phyloP scores from a whole-genome alignment of 306 rosid species.

The Cotoneaster glaucophyllus region DNA sequence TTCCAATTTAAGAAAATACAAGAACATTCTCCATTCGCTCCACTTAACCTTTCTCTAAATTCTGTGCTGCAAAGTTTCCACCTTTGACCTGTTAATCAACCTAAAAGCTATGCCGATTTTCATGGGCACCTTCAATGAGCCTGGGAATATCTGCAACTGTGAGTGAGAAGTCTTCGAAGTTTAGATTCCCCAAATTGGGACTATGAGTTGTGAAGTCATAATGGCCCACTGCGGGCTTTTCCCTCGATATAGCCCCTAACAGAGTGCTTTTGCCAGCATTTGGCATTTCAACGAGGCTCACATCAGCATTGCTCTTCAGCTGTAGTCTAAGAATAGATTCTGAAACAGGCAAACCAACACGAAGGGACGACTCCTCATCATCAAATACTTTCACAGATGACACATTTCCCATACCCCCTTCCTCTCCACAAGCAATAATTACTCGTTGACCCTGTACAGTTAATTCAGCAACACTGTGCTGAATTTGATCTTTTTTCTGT shows the following conservation, averaged over 20 bases:
- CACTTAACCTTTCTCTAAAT: no score
- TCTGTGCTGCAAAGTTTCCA: no score
- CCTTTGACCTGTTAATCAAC: no score
- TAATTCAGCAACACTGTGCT: conserved; percentile 63
- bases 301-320: conserved; percentile 92
- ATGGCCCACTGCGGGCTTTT: conserved; percentile 74
- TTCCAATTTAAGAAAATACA: no score
- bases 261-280: conserved; percentile 98
- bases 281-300: conserved; percentile 93
- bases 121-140: conserved; percentile 88
- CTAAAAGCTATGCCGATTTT: no score
- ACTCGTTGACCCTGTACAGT: conserved; percentile 68
- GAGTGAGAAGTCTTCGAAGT: conserved; percentile 73
- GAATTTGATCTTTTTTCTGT: conserved; percentile 38
- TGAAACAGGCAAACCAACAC: conserved; percentile 55
- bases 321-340: conserved; percentile 70
- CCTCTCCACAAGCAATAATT: conserved; percentile 67
- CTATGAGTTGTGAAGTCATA: conserved; percentile 91
- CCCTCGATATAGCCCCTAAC: conserved; percentile 81
- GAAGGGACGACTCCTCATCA: conserved; percentile 30
- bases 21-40: no score
- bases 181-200: conserved; percentile 83
- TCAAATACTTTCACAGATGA: conserved; percentile 29
- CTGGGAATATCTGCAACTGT: conserved; percentile 94
- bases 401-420: conserved; percentile 70